Evolutionary conservation across 768 basidiomycete genomes (phyloP).

Genomic region (Pleurotus pulmonarius): DNA sequence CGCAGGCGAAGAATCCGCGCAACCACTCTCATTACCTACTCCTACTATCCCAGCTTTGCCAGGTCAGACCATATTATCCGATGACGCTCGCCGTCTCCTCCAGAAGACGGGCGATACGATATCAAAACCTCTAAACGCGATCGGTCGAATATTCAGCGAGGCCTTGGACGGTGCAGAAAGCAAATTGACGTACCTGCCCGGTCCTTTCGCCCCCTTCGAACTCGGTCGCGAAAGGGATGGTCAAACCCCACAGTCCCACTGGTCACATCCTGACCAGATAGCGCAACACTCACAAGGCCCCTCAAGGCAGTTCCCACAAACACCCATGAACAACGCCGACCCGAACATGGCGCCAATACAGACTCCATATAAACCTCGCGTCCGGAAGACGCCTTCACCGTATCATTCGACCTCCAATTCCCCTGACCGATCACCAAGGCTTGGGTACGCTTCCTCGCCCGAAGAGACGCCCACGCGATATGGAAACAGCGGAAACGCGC

Average conservation of each 20-base stretch:
- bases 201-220: conserved; percentile 68
- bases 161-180: conserved; percentile 73
- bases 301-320: conserved; percentile 32
- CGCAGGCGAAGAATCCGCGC: conserved; percentile 87
- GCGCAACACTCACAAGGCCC: conserved; percentile 19
- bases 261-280: conserved; percentile 35
- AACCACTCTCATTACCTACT: conserved; percentile 64
- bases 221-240: conserved; percentile 44
- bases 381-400: conserved; percentile 50
- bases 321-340: conserved; percentile 32
- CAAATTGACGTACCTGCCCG: conserved; percentile 60
- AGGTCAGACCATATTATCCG: conserved; percentile 40
- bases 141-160: conserved; percentile 83
- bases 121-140: conserved; percentile 86
- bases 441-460: conserved; percentile 20
- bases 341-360: conserved; percentile 37
- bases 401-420: conserved; percentile 17
- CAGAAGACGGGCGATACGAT: conserved; percentile 91
- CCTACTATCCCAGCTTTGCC: conserved; percentile 23
- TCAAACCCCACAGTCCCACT: conserved; percentile 29
- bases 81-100: conserved; percentile 79
- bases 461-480: conserved; percentile 53
- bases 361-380: conserved; percentile 74
- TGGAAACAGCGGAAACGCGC: conserved; percentile 18
- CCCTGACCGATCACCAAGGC: conserved; percentile 20